Evolutionary conservation across 768 basidiomycete genomes (phyloP).

Genomic region (Lentinula lateritia): DNA sequence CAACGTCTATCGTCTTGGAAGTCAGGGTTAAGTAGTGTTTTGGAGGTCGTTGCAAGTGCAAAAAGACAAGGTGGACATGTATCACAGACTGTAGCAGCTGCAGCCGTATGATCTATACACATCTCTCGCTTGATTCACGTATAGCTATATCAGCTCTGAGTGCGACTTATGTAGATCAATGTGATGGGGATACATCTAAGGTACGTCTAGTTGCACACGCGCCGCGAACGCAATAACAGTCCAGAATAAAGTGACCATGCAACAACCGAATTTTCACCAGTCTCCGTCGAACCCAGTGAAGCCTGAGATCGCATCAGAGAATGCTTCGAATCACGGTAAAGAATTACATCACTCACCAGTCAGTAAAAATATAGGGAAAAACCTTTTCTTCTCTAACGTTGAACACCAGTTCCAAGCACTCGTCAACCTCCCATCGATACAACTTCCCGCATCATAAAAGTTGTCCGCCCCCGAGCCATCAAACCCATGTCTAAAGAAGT

Average conservation of each 20-base stretch:
- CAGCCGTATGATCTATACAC: slow-evolving; percentile 12
- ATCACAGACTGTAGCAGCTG: slow-evolving; percentile 14
- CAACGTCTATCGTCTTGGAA: slow-evolving; percentile 77
- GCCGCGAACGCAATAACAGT: neutral
- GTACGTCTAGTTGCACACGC: neutral
- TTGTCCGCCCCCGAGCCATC: slow-evolving; percentile 91
- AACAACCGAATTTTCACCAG: slow-evolving; percentile 42
- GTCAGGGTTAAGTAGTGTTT: slow-evolving; percentile 57
- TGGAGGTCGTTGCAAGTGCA: slow-evolving; percentile 63
- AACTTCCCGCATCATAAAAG: slow-evolving; percentile 84
- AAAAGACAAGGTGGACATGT: slow-evolving; percentile 36
- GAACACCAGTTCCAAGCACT: slow-evolving; percentile 95
- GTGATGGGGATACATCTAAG: neutral
- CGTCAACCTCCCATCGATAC: slow-evolving; percentile 80
- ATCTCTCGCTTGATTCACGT: neutral
- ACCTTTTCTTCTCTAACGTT: slow-evolving; percentile 79
- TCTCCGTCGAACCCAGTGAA: slow-evolving; percentile 85
- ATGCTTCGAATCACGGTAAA: neutral
- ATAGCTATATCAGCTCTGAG: neutral
- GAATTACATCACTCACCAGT: slow-evolving; percentile 48
- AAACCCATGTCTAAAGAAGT: slow-evolving; percentile 86
- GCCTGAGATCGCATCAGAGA: slow-evolving; percentile 32
- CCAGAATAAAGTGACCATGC: neutral
- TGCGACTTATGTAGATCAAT: neutral
- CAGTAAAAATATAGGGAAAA: slow-evolving; percentile 74